A percentile compares a stretch with the other conserved stretches of the same genome.
Conservation (phyloP, 371 early-diverging fungal species). For the Mortierella sp. region DNA sequence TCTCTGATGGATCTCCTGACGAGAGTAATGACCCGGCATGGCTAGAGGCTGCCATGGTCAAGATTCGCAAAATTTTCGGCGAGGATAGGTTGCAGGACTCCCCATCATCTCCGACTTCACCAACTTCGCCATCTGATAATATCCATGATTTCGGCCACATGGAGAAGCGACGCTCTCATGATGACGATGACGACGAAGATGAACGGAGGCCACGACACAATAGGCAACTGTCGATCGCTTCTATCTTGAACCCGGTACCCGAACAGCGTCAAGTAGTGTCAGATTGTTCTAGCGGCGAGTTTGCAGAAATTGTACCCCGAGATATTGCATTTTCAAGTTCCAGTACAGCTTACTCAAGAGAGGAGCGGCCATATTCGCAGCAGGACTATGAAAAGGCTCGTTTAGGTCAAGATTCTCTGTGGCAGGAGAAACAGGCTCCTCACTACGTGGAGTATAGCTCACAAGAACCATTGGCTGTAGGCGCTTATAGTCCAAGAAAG, state of each 20-base stretch:
- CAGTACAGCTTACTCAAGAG: conserved; percentile 5
- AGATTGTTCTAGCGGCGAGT: not conserved
- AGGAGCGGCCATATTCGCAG: conserved; percentile 1
- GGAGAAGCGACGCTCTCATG: conserved; percentile 2
- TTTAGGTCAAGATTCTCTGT: not conserved
- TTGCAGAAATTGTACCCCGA: not conserved
- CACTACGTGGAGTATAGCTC: not conserved
- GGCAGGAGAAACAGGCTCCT: not conserved
- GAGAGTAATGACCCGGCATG: conserved; percentile 37
- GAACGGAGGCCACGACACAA: conserved; percentile 34
- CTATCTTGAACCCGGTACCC: conserved; percentile 41
- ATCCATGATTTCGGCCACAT: conserved; percentile 11
- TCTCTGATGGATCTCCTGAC: conserved; percentile 63
- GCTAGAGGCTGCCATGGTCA: conserved; percentile 34
- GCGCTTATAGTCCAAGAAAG: not conserved
- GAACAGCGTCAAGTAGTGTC: conserved; percentile 5
- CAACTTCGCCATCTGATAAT: conserved; percentile 25
- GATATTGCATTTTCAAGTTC: conserved; percentile 3
- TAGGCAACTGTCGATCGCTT: conserved; percentile 45
- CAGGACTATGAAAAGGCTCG: conserved; percentile 5
- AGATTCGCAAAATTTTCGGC: conserved; percentile 34
- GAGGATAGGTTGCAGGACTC: conserved; percentile 33
- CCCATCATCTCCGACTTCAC: conserved; percentile 26
- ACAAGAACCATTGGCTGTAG: not conserved
- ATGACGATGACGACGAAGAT: conserved; percentile 15